Conservation (phyloP, 2,329 filamentous ascomycete species). For the Ophiostoma populinum region DNA sequence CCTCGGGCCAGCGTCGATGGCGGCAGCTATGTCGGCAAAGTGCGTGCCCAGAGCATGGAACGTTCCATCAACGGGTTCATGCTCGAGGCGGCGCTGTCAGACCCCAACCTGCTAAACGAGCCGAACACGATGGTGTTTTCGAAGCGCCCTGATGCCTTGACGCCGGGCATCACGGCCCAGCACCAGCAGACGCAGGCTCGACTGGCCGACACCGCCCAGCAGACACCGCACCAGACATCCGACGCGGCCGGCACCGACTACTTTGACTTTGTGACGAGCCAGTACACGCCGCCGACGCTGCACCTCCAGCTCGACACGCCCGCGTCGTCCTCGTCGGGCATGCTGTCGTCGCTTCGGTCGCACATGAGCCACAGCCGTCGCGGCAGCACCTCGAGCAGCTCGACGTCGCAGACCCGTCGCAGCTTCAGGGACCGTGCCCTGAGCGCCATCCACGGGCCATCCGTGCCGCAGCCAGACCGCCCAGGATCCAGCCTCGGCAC, state of each 20-base stretch:
- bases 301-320: too few species aligned
- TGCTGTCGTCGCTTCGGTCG: constrained; percentile 10
- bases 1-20: too few species aligned
- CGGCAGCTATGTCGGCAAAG: constrained; percentile 13
- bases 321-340: too few species aligned
- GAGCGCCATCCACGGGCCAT: constrained; percentile 5
- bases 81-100: constrained; percentile 11
- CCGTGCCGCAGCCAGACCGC: too few species aligned
- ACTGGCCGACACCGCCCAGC: background rate
- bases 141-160: too few species aligned
- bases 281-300: background rate
- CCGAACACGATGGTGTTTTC: constrained; percentile 2
- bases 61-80: constrained; percentile 14
- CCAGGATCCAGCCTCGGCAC: background rate
- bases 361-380: constrained; percentile 10
- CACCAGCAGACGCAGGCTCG: background rate
- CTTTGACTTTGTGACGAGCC: constrained; percentile 3
- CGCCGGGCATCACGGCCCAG: background rate
- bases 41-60: constrained; percentile 16
- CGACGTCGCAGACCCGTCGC: constrained; percentile 1
- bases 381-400: constrained; percentile 8
- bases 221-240: too few species aligned
- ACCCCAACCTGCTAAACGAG: background rate
- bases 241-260: constrained; percentile 4
- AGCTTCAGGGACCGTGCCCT: constrained; percentile 10